A percentile compares a stretch with the other conserved stretches of the same genome.
Evolutionary conservation across 2,329 filamentous ascomycete species (phyloP).

Genomic region (Alternaria arborescens): DNA sequence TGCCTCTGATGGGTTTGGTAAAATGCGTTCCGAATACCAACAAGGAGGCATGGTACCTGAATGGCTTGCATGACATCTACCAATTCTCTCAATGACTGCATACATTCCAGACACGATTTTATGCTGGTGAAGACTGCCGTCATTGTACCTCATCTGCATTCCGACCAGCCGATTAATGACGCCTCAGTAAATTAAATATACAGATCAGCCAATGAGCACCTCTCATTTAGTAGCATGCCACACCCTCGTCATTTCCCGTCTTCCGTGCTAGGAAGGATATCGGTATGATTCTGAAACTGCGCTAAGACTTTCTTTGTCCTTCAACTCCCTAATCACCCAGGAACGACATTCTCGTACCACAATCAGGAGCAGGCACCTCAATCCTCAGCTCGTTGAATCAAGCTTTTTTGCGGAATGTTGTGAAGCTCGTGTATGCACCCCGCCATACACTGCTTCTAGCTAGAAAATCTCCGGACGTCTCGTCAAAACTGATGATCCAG

Average conservation of each 20-base stretch:
- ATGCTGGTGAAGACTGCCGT: neutral
- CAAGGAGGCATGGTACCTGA: neutral
- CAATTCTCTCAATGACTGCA: neutral
- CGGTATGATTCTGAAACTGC: conserved; percentile 16
- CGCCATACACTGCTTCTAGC: conserved; percentile 1
- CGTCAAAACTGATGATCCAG: neutral
- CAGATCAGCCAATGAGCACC: neutral
- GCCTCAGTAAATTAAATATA: neutral
- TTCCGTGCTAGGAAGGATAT: conserved; percentile 2
- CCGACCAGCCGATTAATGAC: neutral
- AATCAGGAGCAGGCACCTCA: neutral
- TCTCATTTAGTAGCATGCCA: neutral
- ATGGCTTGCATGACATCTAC: neutral
- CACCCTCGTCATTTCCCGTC: neutral
- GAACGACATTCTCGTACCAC: neutral
- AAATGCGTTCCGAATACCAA: neutral
- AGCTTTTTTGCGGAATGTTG: conserved; percentile 13
- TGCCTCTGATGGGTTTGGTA: neutral
- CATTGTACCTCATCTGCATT: neutral
- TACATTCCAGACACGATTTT: neutral
- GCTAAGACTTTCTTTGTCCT: conserved; percentile 2
- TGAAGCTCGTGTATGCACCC: conserved; percentile 17
- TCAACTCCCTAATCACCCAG: neutral
- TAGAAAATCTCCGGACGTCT: conserved; percentile 5
- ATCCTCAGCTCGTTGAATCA: neutral